Percentiles rank a stretch among this genome's conserved stretches.
Evolutionary conservation across 495 filamentous ascomycete genomes (phyloP).

Genomic region (Aspergillus mulundensis): DNA sequence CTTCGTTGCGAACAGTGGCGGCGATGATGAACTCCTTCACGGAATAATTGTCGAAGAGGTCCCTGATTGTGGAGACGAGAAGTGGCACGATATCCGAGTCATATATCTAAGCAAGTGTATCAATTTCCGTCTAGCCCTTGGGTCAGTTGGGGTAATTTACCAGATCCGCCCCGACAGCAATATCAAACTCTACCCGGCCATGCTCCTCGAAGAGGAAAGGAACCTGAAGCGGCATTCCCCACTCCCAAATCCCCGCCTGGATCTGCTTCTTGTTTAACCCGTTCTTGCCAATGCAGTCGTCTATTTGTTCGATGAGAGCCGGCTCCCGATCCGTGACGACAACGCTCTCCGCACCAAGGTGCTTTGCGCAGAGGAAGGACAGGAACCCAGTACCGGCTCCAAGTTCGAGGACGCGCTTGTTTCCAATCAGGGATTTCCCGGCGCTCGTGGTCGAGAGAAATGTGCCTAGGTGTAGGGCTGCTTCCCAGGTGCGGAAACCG

Average conservation of each 20-base stretch:
- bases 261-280: constrained; percentile 41
- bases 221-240: constrained; percentile 29
- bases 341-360: constrained; percentile 60
- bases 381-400: constrained; percentile 87
- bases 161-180: constrained; percentile 50
- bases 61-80: constrained; percentile 51
- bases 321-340: constrained; percentile 79
- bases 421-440: constrained; percentile 42
- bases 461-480: constrained; percentile 76
- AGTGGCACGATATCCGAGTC: constrained; percentile 54
- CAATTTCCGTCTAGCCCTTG: background rate
- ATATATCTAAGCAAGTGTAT: constrained; percentile 50
- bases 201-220: background rate
- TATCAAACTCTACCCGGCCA: constrained; percentile 30
- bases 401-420: constrained; percentile 73
- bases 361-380: constrained; percentile 73
- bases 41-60: constrained; percentile 49
- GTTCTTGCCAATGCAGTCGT: constrained; percentile 65
- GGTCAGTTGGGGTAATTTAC: constrained; percentile 20
- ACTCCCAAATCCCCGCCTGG: constrained; percentile 42
- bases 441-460: constrained; percentile 54
- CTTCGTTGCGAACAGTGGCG: constrained; percentile 58
- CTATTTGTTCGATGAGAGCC: constrained; percentile 64
- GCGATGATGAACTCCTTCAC: constrained; percentile 52
- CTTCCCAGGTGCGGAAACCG: constrained; percentile 90